Conservation (phyloP, 164 flowering plant genomes). For the Paratinospora sagittata region DNA sequence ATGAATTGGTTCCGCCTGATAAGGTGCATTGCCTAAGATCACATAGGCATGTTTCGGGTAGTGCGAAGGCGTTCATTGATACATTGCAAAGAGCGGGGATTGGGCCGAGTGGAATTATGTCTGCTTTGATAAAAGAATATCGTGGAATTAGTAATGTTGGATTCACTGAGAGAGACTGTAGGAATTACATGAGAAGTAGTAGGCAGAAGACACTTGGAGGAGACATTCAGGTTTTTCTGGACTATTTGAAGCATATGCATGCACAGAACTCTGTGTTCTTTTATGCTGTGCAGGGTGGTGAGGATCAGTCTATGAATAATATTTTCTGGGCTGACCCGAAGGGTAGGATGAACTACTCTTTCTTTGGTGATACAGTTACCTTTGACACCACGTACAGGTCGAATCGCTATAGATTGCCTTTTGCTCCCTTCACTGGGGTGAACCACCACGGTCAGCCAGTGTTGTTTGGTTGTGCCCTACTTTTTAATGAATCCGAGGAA, state of each 20-base stretch:
- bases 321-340: conserved; percentile 83
- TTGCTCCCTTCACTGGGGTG: conserved; percentile 85
- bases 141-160: conserved; percentile 38
- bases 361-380: conserved; percentile 78
- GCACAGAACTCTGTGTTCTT: conserved; percentile 54
- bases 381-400: conserved; percentile 78
- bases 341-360: conserved; percentile 50
- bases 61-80: conserved; percentile 34
- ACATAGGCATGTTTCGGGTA: conserved; percentile 34
- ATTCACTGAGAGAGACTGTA: conserved; percentile 35
- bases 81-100: conserved; percentile 37
- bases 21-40: conserved; percentile 36
- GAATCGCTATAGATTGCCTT: conserved; percentile 69
- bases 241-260: conserved; percentile 26
- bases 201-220: conserved; percentile 36
- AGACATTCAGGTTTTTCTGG: conserved; percentile 27
- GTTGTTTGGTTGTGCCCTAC: conserved; percentile 77
- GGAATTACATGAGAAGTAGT: conserved; percentile 42
- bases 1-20: conserved; percentile 30
- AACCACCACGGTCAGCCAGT: conserved; percentile 87
- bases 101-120: conserved; percentile 37
- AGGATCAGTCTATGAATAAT: conserved; percentile 48
- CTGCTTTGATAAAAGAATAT: conserved; percentile 33
- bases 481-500: conserved; percentile 62
- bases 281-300: conserved; percentile 65